phyloP scores from a whole-genome alignment of 2,329 filamentous ascomycete species.

The Alternaria dauci region DNA sequence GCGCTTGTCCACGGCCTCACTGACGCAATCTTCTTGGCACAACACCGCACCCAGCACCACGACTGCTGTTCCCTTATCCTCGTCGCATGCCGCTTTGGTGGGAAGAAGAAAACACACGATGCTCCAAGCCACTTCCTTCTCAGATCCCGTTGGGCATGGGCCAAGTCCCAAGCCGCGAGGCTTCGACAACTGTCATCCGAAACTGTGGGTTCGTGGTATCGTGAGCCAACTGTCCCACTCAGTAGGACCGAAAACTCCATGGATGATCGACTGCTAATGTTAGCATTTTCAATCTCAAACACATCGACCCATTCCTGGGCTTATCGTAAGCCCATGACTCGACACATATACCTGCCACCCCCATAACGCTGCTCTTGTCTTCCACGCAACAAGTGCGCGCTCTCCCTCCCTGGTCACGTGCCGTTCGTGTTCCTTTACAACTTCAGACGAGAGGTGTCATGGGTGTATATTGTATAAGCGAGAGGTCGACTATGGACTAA shows the following conservation, averaged over 20 bases:
- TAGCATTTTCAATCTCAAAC: not conserved
- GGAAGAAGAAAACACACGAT: not conserved
- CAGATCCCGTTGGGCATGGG: not conserved
- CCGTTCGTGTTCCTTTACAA: not conserved
- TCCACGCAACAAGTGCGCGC: not conserved
- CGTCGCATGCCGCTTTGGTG: not conserved
- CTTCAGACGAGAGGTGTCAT: not conserved
- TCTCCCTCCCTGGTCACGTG: not conserved
- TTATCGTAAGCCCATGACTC: not conserved
- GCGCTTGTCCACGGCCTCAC: constrained; percentile 8
- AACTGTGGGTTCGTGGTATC: not conserved
- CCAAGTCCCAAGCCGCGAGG: not conserved
- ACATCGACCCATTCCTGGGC: not conserved
- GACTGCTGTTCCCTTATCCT: not conserved
- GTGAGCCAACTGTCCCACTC: not conserved
- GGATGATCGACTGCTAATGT: not conserved
- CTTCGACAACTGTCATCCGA: not conserved
- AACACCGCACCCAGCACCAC: not conserved
- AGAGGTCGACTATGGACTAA: not conserved
- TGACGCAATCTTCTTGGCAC: constrained; percentile 18
- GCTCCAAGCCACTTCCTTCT: too few species aligned
- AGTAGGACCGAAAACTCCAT: not conserved
- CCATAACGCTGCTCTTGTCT: not conserved
- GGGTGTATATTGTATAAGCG: not conserved
- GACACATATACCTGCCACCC: not conserved